These are phyloP conservation scores for Backusella luteola DNA, from an alignment of 192 early-diverging fungal species.

Conservation along the genomic window DNA sequence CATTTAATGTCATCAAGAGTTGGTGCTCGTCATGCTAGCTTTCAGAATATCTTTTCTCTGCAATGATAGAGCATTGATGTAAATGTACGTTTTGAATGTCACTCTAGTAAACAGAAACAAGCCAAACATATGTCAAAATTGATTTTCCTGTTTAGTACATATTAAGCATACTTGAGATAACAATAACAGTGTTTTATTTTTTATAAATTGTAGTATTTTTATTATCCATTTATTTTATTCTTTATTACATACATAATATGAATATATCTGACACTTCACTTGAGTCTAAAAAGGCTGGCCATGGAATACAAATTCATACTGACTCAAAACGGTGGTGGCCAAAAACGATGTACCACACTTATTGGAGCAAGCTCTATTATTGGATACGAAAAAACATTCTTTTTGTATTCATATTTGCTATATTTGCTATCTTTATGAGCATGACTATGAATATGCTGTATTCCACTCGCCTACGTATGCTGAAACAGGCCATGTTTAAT, in stretches of 20 bases:
- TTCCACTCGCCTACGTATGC: background rate
- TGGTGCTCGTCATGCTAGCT: background rate
- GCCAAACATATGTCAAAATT: background rate
- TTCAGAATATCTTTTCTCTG: background rate
- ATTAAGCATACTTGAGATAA: background rate
- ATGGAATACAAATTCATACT: background rate
- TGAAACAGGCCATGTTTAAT: background rate
- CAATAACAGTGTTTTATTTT: background rate
- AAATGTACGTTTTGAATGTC: too few relatives aligned
- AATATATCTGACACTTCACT: background rate
- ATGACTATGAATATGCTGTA: background rate
- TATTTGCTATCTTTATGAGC: background rate
- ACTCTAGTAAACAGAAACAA: too few relatives aligned
- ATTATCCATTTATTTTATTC: background rate
- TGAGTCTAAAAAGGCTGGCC: background rate
- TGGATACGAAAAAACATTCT: background rate
- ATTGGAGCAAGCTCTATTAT: background rate
- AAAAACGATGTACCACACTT: background rate
- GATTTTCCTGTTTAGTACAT: background rate
- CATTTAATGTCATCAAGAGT: background rate
- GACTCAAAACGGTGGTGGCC: conserved; percentile 3
- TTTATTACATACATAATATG: background rate
- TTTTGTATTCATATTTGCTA: background rate
- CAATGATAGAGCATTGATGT: background rate
- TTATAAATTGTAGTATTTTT: background rate